Evolutionary conservation across 2,329 filamentous ascomycete genomes (phyloP).

Genomic region (Ilyonectria destructans): DNA sequence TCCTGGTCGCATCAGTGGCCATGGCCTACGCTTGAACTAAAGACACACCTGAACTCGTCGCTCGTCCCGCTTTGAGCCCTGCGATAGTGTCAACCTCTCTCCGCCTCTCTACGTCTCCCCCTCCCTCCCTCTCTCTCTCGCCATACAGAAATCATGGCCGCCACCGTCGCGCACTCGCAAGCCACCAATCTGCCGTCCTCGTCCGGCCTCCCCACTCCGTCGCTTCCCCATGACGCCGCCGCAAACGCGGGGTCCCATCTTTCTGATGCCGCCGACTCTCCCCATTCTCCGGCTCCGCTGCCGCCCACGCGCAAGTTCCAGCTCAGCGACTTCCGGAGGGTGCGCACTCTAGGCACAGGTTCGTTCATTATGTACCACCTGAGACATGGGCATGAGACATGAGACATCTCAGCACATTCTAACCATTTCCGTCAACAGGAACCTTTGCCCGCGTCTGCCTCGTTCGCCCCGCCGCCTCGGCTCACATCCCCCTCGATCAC

Average conservation of each 20-base stretch:
- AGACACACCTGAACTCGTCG: background rate
- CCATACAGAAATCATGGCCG: conserved; percentile 46
- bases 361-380: conserved; percentile 47
- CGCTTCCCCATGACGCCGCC: conserved; percentile 39
- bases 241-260: conserved; percentile 41
- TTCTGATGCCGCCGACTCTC: conserved; percentile 19
- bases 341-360: conserved; percentile 86
- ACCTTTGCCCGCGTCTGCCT: conserved; percentile 89
- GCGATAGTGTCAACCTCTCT: conserved; percentile 12
- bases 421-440: conserved; percentile 60
- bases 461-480: conserved; percentile 75
- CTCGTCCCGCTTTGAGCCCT: background rate
- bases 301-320: conserved; percentile 52
- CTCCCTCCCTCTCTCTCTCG: conserved; percentile 11
- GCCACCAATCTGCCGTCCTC: conserved; percentile 46
- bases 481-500: conserved; percentile 55
- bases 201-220: conserved; percentile 42
- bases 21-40: conserved; percentile 39
- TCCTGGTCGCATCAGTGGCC: conserved; percentile 26
- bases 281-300: conserved; percentile 40
- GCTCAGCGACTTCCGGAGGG: conserved; percentile 76
- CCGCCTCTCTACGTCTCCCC: conserved; percentile 4
- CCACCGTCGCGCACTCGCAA: conserved; percentile 54
- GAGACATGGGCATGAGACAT: background rate
- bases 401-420: background rate